A percentile compares a stretch with the other conserved stretches of the same genome.
phyloP scores from a whole-genome alignment of 192 early-diverging fungal genomes.

The Funneliformis mosseae region DNA sequence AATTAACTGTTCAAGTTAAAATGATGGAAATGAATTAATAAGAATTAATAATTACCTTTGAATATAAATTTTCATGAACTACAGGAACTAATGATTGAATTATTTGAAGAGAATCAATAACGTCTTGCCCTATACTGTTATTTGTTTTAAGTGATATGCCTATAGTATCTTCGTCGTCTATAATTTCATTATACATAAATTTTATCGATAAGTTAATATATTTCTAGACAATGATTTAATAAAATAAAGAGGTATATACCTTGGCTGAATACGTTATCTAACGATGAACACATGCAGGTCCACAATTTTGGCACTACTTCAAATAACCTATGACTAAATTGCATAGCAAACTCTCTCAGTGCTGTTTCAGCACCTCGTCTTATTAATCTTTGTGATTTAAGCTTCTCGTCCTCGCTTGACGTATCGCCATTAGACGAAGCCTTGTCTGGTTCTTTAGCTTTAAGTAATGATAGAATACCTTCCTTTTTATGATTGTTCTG shows the following conservation, averaged over 20 bases:
- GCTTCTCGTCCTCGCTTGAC: slow-evolving; percentile 49
- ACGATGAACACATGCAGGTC: slow-evolving; percentile 53
- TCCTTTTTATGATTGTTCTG: slow-evolving; percentile 48
- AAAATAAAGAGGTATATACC: slow-evolving; percentile 22
- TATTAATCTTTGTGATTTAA: slow-evolving; percentile 56
- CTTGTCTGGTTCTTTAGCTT: slow-evolving; percentile 47
- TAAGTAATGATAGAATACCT: slow-evolving; percentile 57
- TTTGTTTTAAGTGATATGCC: slow-evolving; percentile 38
- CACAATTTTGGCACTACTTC: slow-evolving; percentile 72
- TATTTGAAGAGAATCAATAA: slow-evolving; percentile 79
- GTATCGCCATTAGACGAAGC: slow-evolving; percentile 35
- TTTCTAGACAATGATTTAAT: neutral
- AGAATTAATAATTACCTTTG: slow-evolving; percentile 28
- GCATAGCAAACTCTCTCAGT: slow-evolving; percentile 61
- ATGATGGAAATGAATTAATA: neutral
- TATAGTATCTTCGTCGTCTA: slow-evolving; percentile 26
- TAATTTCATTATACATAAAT: neutral
- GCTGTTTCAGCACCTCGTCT: slow-evolving; percentile 69
- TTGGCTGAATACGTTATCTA: slow-evolving; percentile 49
- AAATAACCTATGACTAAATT: slow-evolving; percentile 70
- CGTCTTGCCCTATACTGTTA: slow-evolving; percentile 57
- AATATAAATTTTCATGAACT: slow-evolving; percentile 55
- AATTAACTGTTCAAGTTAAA: neutral
- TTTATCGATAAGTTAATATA: neutral
- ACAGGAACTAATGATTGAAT: slow-evolving; percentile 65